Evolutionary conservation across 31 red algal genomes (phyloP).

Genomic region (Asparagopsis taxiformis): DNA sequence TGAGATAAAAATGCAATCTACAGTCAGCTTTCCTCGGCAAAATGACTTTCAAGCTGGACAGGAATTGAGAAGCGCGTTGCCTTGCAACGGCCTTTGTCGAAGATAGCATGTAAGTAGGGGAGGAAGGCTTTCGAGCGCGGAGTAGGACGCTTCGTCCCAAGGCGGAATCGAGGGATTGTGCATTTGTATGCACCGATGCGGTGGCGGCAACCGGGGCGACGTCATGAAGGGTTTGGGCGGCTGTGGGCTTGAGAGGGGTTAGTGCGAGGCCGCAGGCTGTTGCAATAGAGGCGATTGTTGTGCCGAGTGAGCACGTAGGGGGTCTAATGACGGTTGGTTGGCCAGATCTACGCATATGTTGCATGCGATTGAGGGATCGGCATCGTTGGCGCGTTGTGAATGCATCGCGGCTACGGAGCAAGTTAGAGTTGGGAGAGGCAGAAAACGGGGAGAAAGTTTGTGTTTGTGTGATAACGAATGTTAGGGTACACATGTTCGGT

Average conservation of each 20-base stretch:
- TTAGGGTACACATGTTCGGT: too few relatives aligned
- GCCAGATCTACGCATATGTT: too few relatives aligned
- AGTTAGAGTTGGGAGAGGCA: too few relatives aligned
- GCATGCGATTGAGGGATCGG: too few relatives aligned
- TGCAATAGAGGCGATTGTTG: neutral
- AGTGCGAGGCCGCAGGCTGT: neutral
- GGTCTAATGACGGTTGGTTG: too few relatives aligned
- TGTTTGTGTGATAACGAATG: too few relatives aligned
- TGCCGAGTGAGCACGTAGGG: neutral
- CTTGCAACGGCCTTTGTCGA: neutral
- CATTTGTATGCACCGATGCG: neutral
- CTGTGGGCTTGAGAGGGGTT: neutral
- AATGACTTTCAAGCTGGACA: neutral
- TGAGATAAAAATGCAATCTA: neutral
- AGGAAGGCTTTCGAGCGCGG: too few relatives aligned
- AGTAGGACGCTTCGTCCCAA: too few relatives aligned
- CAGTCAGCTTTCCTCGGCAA: neutral
- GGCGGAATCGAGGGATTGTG: neutral
- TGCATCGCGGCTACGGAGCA: too few relatives aligned
- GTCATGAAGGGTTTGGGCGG: neutral
- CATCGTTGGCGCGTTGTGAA: neutral
- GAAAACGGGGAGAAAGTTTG: too few relatives aligned
- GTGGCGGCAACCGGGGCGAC: neutral
- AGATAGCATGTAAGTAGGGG: neutral
- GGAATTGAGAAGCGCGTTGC: neutral